phyloP scores from a whole-genome alignment of 306 rosid genomes.

The Adenanthera pavonina region DNA sequence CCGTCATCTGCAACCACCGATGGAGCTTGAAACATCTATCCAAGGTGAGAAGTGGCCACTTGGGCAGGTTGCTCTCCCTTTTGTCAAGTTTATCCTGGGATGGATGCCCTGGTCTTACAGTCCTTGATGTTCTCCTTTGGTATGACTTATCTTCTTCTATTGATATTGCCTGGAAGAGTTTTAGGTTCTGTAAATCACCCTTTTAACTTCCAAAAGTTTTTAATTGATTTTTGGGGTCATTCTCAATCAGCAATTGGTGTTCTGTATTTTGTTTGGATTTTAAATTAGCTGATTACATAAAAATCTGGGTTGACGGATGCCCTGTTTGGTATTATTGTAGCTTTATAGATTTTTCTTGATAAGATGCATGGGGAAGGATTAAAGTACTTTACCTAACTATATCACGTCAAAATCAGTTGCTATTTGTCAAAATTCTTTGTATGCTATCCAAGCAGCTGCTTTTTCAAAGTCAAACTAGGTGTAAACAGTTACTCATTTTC shows the following conservation, averaged over 20 bases:
- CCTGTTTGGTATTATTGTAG: not conserved
- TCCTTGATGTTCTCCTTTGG: conserved; percentile 40
- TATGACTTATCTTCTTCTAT: conserved; percentile 39
- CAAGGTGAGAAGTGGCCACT: conserved; percentile 38
- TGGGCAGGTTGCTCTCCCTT: conserved; percentile 38
- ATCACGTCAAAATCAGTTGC: not conserved
- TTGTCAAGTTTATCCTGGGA: conserved; percentile 34
- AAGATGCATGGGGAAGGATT: not conserved
- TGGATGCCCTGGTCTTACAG: conserved; percentile 26
- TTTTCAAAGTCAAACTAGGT: not conserved
- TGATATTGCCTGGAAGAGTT: conserved; percentile 29
- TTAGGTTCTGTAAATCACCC: conserved; percentile 15
- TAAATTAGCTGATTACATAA: not conserved
- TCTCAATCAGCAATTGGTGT: not conserved
- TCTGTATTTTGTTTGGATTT: not conserved
- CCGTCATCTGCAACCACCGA: conserved; percentile 33
- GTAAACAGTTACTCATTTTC: not conserved
- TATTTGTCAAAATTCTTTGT: not conserved
- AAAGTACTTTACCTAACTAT: not conserved
- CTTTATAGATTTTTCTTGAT: not conserved
- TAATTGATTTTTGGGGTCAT: conserved; percentile 24
- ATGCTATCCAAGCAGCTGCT: not conserved
- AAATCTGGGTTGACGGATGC: not conserved
- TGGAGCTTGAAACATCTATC: conserved; percentile 42
- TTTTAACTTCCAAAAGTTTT: conserved; percentile 23